Base-by-base conservation (phyloP, 1,284 basidiomycete genomes). In the Ustilago esculenta region DNA sequence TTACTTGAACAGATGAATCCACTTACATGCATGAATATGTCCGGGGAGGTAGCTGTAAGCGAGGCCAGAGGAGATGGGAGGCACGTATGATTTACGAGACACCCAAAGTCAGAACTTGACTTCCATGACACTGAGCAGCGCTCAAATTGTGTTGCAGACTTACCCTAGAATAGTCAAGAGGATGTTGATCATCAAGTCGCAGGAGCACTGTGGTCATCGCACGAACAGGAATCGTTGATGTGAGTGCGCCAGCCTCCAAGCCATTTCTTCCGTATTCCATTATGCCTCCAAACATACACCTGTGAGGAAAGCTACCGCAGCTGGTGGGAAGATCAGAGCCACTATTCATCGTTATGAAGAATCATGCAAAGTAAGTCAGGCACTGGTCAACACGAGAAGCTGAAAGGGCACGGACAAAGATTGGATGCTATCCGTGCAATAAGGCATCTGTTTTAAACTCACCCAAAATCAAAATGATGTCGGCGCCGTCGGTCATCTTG, bases 161-260 rank as follows among this genome's bases (percentile, higher is more conserved):
- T 39, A 48, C 30, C 82, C 87, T 55, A 78, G 89, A 87, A 89
- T 82, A 0, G 90, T 92, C 73, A 92, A 82, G 53, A 86, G 82
- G 59, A 92, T 87, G 84, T 90, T 92, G 84, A 93, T 91, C 67
- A 92, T 85, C 34, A 92, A 84, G 81, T 92, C 90, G 39, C 66
- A 78, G 2, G 74, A 76, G 73, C 75, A 79, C 66, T 69, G 43
- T 39, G 1, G 14, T 21, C 9, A 30, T 29, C n/a, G 18, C 14
- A 4, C 12, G n/a, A 15, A 27, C 3, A 10, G 24, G 23, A 14
- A 36, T n/a, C 33, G 32, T 3, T 4, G 29, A 21, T 36, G 14
- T 20, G 34, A 23, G 24, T 33, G 8, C 6, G 27, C 27, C 12
- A 7, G 12, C 12, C 27, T 6, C 27, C 6, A 29, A 29, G 6